A percentile compares a stretch with the other conserved stretches of the same genome.
phyloP scores from a whole-genome alignment of 2,329 filamentous ascomycete species.

The Pseudodiploospora longispora region DNA sequence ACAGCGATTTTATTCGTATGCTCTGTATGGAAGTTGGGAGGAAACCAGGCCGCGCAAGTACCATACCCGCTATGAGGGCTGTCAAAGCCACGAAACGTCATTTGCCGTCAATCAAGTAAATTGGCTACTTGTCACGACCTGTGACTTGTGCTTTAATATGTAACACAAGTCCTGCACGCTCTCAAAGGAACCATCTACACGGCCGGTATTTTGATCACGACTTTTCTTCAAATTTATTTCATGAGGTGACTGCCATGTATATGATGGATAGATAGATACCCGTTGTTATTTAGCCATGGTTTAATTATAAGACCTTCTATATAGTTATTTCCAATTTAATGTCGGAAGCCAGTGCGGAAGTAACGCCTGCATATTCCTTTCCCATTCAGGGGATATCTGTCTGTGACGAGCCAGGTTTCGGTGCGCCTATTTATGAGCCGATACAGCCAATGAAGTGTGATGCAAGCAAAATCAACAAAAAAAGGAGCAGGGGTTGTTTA shows the following conservation, averaged over 20 bases:
- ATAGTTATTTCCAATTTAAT: neutral
- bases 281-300: neutral
- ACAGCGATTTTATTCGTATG: conserved; percentile 81
- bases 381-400: too few species aligned
- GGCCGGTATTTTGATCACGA: too few species aligned
- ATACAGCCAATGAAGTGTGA: too few species aligned
- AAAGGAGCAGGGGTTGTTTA: conserved; percentile 7
- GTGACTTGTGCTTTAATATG: conserved; percentile 7
- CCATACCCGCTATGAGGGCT: conserved; percentile 50
- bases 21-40: conserved; percentile 82
- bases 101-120: conserved; percentile 7
- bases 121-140: neutral
- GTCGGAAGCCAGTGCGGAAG: too few species aligned
- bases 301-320: neutral
- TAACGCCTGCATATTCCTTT: too few species aligned
- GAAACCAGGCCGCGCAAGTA: conserved; percentile 54
- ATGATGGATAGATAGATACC: neutral
- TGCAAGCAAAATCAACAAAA: neutral
- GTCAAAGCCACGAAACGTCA: conserved; percentile 42
- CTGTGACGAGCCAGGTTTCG: too few species aligned
- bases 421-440: too few species aligned
- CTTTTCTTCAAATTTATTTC: neutral
- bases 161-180: too few species aligned
- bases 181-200: too few species aligned
- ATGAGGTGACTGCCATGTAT: neutral